phyloP scores from a whole-genome alignment of 768 basidiomycete species.

The Kwoniella sp. region DNA sequence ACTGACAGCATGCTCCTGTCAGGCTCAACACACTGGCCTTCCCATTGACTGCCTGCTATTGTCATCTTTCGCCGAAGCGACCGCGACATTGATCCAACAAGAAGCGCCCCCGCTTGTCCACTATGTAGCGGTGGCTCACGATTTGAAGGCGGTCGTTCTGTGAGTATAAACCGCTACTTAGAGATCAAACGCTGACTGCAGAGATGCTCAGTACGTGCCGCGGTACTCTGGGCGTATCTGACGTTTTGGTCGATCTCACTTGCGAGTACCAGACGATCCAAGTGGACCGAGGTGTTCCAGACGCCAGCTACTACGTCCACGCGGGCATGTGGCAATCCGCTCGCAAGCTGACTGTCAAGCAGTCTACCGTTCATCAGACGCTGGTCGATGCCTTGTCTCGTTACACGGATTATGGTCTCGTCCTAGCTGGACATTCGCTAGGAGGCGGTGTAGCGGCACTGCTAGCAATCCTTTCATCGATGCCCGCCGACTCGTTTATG shows the following conservation, averaged over 20 bases:
- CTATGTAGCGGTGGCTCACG: constrained; percentile 51
- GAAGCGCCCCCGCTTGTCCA: constrained; percentile 44
- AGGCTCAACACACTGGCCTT: constrained; percentile 51
- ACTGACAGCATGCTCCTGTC: neutral
- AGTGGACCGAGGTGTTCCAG: constrained; percentile 39
- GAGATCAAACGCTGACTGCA: neutral
- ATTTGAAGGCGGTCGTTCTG: constrained; percentile 47
- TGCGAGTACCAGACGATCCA: constrained; percentile 48
- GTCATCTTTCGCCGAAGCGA: constrained; percentile 48
- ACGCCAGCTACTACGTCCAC: constrained; percentile 47
- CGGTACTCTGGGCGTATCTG: constrained; percentile 50
- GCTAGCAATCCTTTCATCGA: constrained; percentile 44
- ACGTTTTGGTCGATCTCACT: constrained; percentile 51
- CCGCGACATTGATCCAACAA: constrained; percentile 25
- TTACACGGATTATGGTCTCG: constrained; percentile 49
- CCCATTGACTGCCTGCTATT: constrained; percentile 49
- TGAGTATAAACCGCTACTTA: neutral
- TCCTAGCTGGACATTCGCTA: constrained; percentile 51
- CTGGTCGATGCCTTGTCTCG: constrained; percentile 41
- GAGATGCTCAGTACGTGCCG: constrained; percentile 39
- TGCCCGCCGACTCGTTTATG: constrained; percentile 26
- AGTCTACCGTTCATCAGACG: constrained; percentile 48
- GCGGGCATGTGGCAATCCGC: constrained; percentile 48
- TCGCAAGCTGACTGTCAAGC: constrained; percentile 32
- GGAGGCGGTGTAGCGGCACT: constrained; percentile 52